Evolutionary conservation across 116 monocot genomes (phyloP), one percentile per base, ranked within the genome.

Genomic region (Trichopus zeylanicus): DNA sequence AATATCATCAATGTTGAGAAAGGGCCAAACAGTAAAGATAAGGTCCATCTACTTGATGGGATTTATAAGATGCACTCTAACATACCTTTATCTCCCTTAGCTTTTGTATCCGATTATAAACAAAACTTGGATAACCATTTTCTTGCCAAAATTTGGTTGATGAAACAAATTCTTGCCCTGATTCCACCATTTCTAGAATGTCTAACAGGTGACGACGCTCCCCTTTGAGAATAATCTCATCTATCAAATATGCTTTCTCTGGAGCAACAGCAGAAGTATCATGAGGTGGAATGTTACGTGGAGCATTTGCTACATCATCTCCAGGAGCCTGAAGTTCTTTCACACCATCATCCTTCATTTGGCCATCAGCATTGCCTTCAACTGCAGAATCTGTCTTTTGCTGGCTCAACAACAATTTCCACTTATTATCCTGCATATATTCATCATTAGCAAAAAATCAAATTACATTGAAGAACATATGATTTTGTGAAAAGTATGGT

Each of bases 241-340:
- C 68, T 1, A 95, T 42, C 9, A 69, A 63, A 70, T 95, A 95
- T 46, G 76, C 95, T 51, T 73, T 74, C 33, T 86, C 81, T 38
- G 95, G 81, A 51, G 58, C 51, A 56, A 56, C 53, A 31, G 89
- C 95, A 31, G 83, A 57, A 26, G 29, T 62, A 84, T 95, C 76
- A 75, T 89, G 64, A 7, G 90, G 86, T 62, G 95, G 95, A 68
- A 95, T 84, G 61, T 81, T 86, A 29, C 59, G 73, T 32, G 26
- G 20, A 54, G n/a, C 13, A 63, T 59, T 63, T 26, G 39, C 29
- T 49, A n/a, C n/a, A n/a, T 20, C 35, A 33, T 73, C 67, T 48
- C 66, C 66, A 55, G 39, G 48, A 11, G 72, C 67, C 52, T 69
- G 71, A n/a, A n/a, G n/a, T 38, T 64, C 42, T 77, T 70, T 27